Percentiles rank a stretch among this genome's conserved stretches.
These are phyloP conservation scores for Bocquillonia castaneifolia DNA, from an alignment of 441 rosid species.

Conservation along the genomic window DNA sequence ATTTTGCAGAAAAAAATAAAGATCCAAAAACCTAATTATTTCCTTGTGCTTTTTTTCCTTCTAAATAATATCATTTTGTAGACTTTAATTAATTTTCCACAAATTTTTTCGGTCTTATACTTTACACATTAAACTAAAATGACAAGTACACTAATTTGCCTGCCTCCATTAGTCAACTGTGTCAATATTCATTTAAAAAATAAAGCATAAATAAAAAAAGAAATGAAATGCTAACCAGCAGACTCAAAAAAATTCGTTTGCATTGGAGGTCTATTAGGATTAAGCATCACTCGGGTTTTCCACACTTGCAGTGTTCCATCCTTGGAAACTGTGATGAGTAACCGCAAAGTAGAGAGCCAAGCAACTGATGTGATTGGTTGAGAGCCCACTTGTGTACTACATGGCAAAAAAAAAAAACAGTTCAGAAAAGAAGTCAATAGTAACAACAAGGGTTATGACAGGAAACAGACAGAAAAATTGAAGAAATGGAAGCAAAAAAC, in stretches of 20 bases:
- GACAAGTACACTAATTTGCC: not conserved
- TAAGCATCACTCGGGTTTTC: conserved; percentile 74
- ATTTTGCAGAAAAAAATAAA: not conserved
- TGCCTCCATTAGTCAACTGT: not conserved
- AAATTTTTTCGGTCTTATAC: not conserved
- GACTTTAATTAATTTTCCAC: not conserved
- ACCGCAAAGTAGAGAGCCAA: conserved; percentile 82
- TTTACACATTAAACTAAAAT: not conserved
- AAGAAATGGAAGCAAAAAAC: not conserved
- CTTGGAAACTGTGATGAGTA: conserved; percentile 82
- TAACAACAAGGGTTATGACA: not conserved
- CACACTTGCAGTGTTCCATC: conserved; percentile 96
- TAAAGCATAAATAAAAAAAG: conserved; percentile 1
- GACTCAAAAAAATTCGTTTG: conserved; percentile 95
- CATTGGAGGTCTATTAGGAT: conserved; percentile 92
- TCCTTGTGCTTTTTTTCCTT: not conserved
- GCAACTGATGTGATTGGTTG: conserved; percentile 89
- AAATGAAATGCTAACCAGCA: conserved; percentile 54
- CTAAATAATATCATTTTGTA: not conserved
- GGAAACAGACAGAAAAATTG: not conserved
- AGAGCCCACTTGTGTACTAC: conserved; percentile 91
- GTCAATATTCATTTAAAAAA: not conserved
- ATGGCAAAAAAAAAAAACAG: conserved; percentile 14
- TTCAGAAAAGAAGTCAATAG: conserved; percentile 1
- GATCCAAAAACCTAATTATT: not conserved